Base-by-base conservation (phyloP, 2,329 filamentous ascomycete species). In the Colletotrichum plurivorum region DNA sequence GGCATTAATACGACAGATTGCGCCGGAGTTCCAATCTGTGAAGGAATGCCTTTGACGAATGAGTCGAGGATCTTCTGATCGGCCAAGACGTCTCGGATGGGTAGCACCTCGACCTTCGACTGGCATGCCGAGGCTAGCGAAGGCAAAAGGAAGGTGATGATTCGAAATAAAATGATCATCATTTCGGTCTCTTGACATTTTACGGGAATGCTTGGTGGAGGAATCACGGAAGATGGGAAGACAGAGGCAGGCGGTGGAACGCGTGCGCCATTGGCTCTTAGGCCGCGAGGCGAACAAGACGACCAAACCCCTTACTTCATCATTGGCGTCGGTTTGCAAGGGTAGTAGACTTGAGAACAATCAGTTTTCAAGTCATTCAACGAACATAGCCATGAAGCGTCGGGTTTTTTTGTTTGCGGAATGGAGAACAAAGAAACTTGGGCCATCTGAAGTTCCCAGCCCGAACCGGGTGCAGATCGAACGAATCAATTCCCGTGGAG, bases 1-100 rank as follows among this genome's bases (percentile, higher is more conserved):
- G 77, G 77, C 2, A 79, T 39, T 31, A 80, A 46, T 1, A 78
- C 72, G 12, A 80, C 61, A 25, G 72, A 58, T 16, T 79, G 76
- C 3, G 69, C 31, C 0, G 76, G 75, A 5, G 74, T 73, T 2
- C 77, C 76, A 5, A 79, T 31, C 36, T 73, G 67, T 0, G 73
- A 72, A 0, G 72, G 51, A 3, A 79, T 73, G 0, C 78, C 76
- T 59, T 66, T 75, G 74, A 79, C 77, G 16, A 72, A 63, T 0
- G 78, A 79, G 46, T 73, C 62, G 3, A 58, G n/a, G 1, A 77
- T 71, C 0, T 70, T 59, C 7, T 74, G 60, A 1, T 73, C 56
- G 25, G 78, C 73, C 52, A 75, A 73, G 1, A 76, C 69, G 15
- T 76, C 73, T 55, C 60, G 63, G 12, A 76, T 70, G 0, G 71